These are phyloP conservation scores for Phytomonas sp. DNA, from an alignment of 208 protist species.

Conservation along the genomic window DNA sequence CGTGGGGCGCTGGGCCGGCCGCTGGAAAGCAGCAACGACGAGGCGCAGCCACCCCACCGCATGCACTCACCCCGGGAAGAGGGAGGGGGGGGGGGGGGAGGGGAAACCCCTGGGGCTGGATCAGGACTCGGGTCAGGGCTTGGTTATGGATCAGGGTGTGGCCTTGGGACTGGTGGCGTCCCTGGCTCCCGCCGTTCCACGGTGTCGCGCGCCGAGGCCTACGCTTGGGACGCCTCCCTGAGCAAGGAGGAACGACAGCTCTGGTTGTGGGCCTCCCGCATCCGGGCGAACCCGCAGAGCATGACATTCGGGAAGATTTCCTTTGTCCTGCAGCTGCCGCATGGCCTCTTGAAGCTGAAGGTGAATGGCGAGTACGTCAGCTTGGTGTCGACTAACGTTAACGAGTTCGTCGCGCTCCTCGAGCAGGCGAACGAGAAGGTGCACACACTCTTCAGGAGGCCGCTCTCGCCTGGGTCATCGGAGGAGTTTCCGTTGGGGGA, in stretches of 20 bases:
- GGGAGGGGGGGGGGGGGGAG: no score
- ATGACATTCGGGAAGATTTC: background rate
- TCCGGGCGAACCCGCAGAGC: conserved; percentile 12
- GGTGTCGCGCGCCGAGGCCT: background rate
- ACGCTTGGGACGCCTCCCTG: background rate
- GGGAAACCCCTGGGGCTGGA: no score
- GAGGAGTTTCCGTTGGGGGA: background rate
- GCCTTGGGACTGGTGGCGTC: no score
- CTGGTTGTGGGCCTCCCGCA: conserved; percentile 19
- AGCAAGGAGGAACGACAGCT: conserved; percentile 18
- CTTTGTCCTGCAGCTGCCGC: conserved; percentile 8
- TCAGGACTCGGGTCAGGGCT: no score
- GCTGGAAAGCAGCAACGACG: background rate
- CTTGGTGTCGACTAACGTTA: conserved; percentile 29
- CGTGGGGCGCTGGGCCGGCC: background rate
- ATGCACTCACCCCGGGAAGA: no score
- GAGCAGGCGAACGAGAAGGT: conserved; percentile 22
- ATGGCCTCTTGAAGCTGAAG: conserved; percentile 17
- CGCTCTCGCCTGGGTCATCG: conserved; percentile 7
- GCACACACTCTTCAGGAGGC: conserved; percentile 21
- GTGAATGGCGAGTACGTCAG: conserved; percentile 20
- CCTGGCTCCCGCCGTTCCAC: no score
- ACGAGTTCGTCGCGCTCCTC: conserved; percentile 22
- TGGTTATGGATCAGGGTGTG: no score
- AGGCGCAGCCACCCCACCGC: background rate